phyloP scores from a whole-genome alignment of 2,329 filamentous ascomycete genomes.

The Aspergillus fischeri region DNA sequence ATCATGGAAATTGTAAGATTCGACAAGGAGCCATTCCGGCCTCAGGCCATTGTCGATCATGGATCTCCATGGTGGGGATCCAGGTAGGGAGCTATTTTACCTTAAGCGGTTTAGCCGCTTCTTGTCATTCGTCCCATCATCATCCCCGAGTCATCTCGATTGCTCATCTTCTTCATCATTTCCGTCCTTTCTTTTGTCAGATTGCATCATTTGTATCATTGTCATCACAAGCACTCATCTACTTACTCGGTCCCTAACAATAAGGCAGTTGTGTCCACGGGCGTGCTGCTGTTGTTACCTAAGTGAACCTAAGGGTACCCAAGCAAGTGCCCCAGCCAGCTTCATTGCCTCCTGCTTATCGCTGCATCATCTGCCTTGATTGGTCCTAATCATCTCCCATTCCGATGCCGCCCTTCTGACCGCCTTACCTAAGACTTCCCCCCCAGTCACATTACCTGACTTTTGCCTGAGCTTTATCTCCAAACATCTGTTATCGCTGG shows the following conservation, averaged over 20 bases:
- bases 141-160: background rate
- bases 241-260: background rate
- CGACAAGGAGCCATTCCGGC: background rate
- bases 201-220: background rate
- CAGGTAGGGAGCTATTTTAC: background rate
- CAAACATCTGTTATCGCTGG: conserved; percentile 29
- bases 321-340: background rate
- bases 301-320: background rate
- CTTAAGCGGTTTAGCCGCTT: background rate
- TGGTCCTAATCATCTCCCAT: conserved; percentile 6
- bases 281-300: background rate
- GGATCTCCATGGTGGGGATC: background rate
- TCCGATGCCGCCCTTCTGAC: conserved; percentile 30
- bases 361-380: background rate
- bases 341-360: background rate
- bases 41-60: conserved; percentile 6
- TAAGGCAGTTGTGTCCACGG: background rate
- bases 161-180: conserved; percentile 3
- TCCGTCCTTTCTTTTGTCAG: background rate
- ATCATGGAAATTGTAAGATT: background rate
- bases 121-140: background rate
- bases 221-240: background rate
- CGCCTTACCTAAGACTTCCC: conserved; percentile 21
- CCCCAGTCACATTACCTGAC: conserved; percentile 7
- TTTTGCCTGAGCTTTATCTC: conserved; percentile 5